A percentile compares a stretch with the other conserved stretches of the same genome.
Evolutionary conservation across 345 rosid genomes (phyloP).

Genomic region (Citrus medica): DNA sequence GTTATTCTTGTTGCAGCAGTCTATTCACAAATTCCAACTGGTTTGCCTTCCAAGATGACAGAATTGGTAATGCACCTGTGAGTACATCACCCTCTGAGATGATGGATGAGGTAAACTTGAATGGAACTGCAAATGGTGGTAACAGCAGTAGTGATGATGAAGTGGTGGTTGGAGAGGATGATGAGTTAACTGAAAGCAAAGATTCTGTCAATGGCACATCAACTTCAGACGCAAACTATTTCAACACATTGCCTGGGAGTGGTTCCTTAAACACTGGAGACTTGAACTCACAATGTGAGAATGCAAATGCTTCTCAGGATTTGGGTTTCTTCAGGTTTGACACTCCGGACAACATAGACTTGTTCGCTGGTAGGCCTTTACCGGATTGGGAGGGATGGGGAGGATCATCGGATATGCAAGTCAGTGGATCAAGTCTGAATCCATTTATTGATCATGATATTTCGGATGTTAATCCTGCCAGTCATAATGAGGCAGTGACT

Average conservation of each 20-base stretch:
- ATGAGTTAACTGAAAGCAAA: slow-evolving; percentile 54
- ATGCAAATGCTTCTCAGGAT: slow-evolving; percentile 36
- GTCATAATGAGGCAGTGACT: slow-evolving; percentile 28
- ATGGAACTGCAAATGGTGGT: slow-evolving; percentile 54
- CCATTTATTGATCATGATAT: slow-evolving; percentile 58
- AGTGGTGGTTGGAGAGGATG: slow-evolving; percentile 80
- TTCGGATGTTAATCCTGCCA: slow-evolving; percentile 32
- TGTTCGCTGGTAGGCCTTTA: slow-evolving; percentile 50
- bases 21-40: slow-evolving; percentile 93
- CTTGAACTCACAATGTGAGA: slow-evolving; percentile 25
- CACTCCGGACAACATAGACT: slow-evolving; percentile 46
- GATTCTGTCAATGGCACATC: slow-evolving; percentile 42
- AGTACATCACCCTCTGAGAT: slow-evolving; percentile 52
- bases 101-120: slow-evolving; percentile 82
- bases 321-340: slow-evolving; percentile 55
- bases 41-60: slow-evolving; percentile 94
- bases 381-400: slow-evolving; percentile 96
- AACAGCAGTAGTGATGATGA: slow-evolving; percentile 89
- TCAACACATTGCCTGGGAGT: slow-evolving; percentile 29
- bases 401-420: slow-evolving; percentile 54
- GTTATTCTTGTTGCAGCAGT: slow-evolving; percentile 41
- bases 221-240: slow-evolving; percentile 37
- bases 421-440: slow-evolving; percentile 54
- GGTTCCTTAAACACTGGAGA: slow-evolving; percentile 17
- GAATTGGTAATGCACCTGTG: slow-evolving; percentile 46